phyloP scores from a whole-genome alignment of 2,329 filamentous ascomycete genomes.

The Geosmithia morbida region DNA sequence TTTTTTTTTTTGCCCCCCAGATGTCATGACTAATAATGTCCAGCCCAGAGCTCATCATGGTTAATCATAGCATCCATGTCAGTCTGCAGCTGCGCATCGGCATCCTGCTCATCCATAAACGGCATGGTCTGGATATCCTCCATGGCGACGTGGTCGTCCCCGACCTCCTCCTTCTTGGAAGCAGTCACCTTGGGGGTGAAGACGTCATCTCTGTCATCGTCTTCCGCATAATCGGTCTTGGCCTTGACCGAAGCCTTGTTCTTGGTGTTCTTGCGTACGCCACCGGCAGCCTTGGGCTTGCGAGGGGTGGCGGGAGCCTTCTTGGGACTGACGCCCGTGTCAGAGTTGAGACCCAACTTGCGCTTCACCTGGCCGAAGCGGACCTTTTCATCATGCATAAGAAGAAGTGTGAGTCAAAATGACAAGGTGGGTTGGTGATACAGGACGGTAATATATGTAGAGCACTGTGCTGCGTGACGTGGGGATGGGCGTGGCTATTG shows the following conservation, averaged over 20 bases:
- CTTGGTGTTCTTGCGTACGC: constrained; percentile 9
- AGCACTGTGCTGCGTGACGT: too few species aligned
- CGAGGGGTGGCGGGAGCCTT: constrained; percentile 9
- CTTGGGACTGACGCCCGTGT: constrained; percentile 8
- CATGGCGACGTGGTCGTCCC: too few species aligned
- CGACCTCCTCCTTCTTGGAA: too few species aligned
- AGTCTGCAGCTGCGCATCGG: constrained; percentile 3
- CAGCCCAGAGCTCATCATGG: constrained; percentile 5
- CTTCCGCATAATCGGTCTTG: constrained; percentile 2
- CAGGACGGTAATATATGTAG: too few species aligned
- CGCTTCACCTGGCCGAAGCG: constrained; percentile 35
- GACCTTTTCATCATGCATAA: constrained; percentile 16
- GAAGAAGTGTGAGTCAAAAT: background rate
- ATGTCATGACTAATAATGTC: too few species aligned
- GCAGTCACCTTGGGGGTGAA: too few species aligned
- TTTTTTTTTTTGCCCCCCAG: too few species aligned
- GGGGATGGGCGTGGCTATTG: background rate
- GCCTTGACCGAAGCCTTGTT: constrained; percentile 7
- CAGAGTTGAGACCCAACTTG: constrained; percentile 23
- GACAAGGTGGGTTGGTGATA: too few species aligned
- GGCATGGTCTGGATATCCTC: too few species aligned
- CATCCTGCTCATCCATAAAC: background rate
- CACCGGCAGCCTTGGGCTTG: constrained; percentile 10
- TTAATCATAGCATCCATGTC: constrained; percentile 4
- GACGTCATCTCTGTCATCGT: background rate